Evolutionary conservation across 805 yeast genomes (phyloP).

Genomic region (Metschnikowia kofuensis): DNA sequence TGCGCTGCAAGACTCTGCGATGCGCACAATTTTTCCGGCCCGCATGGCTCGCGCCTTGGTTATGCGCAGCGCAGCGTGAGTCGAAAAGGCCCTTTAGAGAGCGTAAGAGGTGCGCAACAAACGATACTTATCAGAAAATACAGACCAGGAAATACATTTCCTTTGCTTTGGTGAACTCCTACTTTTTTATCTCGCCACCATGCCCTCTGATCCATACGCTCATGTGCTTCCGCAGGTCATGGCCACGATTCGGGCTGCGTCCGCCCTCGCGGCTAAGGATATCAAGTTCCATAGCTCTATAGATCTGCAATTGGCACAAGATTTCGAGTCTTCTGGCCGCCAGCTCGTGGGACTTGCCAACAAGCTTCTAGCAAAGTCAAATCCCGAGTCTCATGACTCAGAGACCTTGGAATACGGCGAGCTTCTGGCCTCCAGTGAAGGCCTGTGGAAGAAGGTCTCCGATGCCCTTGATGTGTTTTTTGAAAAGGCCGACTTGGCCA

Average conservation of each 20-base stretch:
- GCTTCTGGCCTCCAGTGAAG: constrained; percentile 39
- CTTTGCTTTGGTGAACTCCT: not conserved
- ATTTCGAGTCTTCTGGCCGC: constrained; percentile 38
- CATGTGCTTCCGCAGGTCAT: constrained; percentile 3
- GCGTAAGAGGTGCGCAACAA: not conserved
- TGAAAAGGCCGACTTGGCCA: constrained; percentile 71
- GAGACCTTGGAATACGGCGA: constrained; percentile 32
- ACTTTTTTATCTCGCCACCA: not conserved
- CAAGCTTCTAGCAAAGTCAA: constrained; percentile 37
- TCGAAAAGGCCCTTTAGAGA: too few species aligned
- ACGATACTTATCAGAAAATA: not conserved
- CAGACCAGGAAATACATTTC: not conserved
- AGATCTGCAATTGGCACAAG: constrained; percentile 45
- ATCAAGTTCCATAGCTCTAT: constrained; percentile 68
- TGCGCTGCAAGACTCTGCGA: not conserved
- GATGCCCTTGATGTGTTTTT: constrained; percentile 64
- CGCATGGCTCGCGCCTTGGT: not conserved
- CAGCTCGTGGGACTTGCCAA: constrained; percentile 47
- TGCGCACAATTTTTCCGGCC: not conserved
- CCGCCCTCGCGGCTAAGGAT: constrained; percentile 75
- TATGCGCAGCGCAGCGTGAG: not conserved
- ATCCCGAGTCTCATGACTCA: constrained; percentile 17
- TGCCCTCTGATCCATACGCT: constrained; percentile 7
- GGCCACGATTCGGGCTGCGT: constrained; percentile 46
- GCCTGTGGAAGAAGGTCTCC: constrained; percentile 61